phyloP scores from a whole-genome alignment of 1,284 basidiomycete species.

The Cryptococcus sp. region DNA sequence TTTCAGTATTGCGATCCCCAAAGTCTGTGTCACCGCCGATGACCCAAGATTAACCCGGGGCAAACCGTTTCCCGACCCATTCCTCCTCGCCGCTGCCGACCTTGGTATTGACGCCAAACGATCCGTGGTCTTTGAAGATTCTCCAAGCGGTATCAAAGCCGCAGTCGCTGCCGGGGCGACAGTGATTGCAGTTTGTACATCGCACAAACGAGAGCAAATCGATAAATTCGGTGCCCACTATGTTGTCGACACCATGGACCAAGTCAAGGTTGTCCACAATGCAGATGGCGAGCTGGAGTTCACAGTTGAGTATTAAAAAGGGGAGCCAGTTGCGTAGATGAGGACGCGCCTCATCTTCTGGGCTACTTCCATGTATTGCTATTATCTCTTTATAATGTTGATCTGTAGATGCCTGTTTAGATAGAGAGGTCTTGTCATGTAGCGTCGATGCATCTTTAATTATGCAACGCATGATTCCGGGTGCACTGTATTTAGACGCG shows the following conservation, averaged over 20 bases:
- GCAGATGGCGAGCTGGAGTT: constrained; percentile 31
- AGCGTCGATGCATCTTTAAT: too few species aligned
- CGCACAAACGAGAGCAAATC: constrained; percentile 54
- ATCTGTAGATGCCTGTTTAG: too few species aligned
- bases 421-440: too few species aligned
- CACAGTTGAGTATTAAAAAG: constrained; percentile 21
- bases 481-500: too few species aligned
- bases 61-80: constrained; percentile 69
- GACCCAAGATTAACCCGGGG: constrained; percentile 52
- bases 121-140: constrained; percentile 69
- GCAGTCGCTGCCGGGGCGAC: constrained; percentile 67
- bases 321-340: too few species aligned
- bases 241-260: constrained; percentile 60
- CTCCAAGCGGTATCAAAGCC: constrained; percentile 66
- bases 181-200: constrained; percentile 68
- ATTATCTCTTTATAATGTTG: too few species aligned
- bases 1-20: constrained; percentile 65
- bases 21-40: constrained; percentile 72
- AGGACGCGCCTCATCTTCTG: too few species aligned
- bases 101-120: constrained; percentile 55
- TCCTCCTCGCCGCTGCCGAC: constrained; percentile 67
- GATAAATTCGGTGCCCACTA: constrained; percentile 64
- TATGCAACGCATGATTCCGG: too few species aligned
- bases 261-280: constrained; percentile 49
- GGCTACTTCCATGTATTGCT: too few species aligned